Evolutionary conservation across 805 yeast genomes (phyloP).

Genomic region (Zygotorulaspora danielsina): DNA sequence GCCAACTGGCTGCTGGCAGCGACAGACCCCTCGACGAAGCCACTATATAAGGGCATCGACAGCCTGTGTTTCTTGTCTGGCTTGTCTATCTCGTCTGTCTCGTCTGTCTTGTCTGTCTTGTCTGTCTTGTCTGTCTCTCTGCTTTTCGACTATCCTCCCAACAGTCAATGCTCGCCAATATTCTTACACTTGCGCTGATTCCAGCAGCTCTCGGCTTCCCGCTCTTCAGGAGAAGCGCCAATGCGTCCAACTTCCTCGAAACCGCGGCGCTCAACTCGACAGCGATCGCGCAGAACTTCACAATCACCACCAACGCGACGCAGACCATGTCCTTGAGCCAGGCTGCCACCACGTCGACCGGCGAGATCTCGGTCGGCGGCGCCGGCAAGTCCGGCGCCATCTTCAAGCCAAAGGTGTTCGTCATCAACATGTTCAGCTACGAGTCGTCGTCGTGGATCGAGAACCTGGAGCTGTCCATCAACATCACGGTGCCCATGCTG

Average conservation of each 20-base stretch:
- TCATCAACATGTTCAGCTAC: slow-evolving; percentile 51
- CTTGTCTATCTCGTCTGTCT: too few species aligned
- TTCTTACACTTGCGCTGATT: neutral
- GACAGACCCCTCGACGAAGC: too few species aligned
- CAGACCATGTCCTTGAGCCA: slow-evolving; percentile 1
- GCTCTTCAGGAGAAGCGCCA: neutral
- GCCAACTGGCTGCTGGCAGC: too few species aligned
- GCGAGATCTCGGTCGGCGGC: neutral
- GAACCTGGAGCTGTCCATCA: slow-evolving; percentile 45
- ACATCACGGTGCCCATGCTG: slow-evolving; percentile 61
- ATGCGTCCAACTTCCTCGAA: neutral
- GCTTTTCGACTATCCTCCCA: too few species aligned
- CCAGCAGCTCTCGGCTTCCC: slow-evolving; percentile 3
- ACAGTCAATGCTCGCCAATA: slow-evolving; percentile 1
- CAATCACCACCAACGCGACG: slow-evolving; percentile 3
- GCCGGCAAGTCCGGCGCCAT: slow-evolving; percentile 3
- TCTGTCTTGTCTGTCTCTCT: too few species aligned
- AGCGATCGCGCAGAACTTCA: slow-evolving; percentile 2
- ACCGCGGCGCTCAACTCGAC: neutral
- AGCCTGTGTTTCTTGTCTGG: too few species aligned
- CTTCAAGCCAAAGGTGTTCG: slow-evolving; percentile 48
- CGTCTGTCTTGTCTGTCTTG: too few species aligned
- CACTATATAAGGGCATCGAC: too few species aligned
- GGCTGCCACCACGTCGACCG: slow-evolving; percentile 4
- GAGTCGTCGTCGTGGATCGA: slow-evolving; percentile 54